These are phyloP conservation scores for Fusarium chaquense DNA, from an alignment of 2,329 filamentous ascomycete genomes.

Conservation along the genomic window DNA sequence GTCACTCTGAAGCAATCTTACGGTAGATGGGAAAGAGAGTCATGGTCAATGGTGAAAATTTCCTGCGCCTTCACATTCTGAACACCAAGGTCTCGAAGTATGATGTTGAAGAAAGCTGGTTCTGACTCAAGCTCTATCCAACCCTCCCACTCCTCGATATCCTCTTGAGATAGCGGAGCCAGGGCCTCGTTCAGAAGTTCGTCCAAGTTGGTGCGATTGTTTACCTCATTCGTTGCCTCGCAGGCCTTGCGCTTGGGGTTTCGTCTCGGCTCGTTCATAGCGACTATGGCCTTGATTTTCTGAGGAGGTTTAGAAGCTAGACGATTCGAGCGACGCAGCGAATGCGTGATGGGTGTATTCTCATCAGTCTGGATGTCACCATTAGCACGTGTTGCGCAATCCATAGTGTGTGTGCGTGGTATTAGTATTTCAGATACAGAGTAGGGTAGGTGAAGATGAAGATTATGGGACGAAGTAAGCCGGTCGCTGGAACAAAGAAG, in stretches of 20 bases:
- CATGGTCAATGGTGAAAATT: constrained; percentile 77
- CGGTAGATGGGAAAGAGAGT: constrained; percentile 72
- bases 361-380: constrained; percentile 14
- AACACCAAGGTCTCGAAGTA: constrained; percentile 83
- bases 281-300: constrained; percentile 5
- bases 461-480: neutral
- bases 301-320: constrained; percentile 20
- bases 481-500: constrained; percentile 2
- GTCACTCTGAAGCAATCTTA: constrained; percentile 51
- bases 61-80: constrained; percentile 80
- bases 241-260: constrained; percentile 61
- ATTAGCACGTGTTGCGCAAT: constrained; percentile 21
- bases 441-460: neutral
- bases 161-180: constrained; percentile 61
- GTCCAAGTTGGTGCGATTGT: constrained; percentile 49
- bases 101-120: constrained; percentile 87
- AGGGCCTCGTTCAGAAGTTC: constrained; percentile 62
- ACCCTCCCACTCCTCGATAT: constrained; percentile 73
- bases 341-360: neutral
- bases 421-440: neutral
- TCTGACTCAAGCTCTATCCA: constrained; percentile 92
- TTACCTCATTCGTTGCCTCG: constrained; percentile 49
- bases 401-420: constrained; percentile 2
- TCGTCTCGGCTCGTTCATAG: constrained; percentile 47
- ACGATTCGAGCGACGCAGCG: constrained; percentile 41